phyloP scores from a whole-genome alignment of 2,329 filamentous ascomycete species.

The Septoria linicola region DNA sequence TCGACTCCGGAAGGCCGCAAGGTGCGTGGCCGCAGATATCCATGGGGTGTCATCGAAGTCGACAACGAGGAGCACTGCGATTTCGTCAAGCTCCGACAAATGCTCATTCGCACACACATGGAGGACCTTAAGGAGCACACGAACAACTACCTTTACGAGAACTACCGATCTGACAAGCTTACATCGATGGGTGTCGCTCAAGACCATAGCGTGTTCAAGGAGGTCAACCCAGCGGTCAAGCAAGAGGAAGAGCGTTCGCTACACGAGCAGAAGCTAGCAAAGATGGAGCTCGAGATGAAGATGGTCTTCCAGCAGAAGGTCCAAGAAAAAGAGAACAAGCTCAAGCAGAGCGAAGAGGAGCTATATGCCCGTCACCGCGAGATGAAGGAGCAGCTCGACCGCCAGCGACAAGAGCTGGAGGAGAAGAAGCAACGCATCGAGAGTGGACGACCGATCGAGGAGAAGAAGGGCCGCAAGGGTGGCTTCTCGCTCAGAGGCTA shows the following conservation, averaged over 20 bases:
- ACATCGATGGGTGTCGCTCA: slow-evolving; percentile 97
- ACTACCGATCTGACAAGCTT: slow-evolving; percentile 99
- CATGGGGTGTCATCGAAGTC: slow-evolving; percentile 98
- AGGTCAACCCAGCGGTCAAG: slow-evolving; percentile 99
- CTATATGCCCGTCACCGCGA: slow-evolving; percentile 95
- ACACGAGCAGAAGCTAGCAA: slow-evolving; percentile 99
- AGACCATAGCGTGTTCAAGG: slow-evolving; percentile 99
- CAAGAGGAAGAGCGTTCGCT: slow-evolving; percentile 97
- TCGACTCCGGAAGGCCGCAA: slow-evolving; percentile 87
- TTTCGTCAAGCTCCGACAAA: slow-evolving; percentile 99
- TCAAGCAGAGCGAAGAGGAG: slow-evolving; percentile 99
- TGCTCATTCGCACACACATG: slow-evolving; percentile 99
- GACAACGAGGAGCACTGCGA: slow-evolving; percentile 99
- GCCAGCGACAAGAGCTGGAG: slow-evolving; percentile 90
- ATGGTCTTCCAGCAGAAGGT: slow-evolving; percentile 99
- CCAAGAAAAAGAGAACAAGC: slow-evolving; percentile 97
- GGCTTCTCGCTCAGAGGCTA: slow-evolving; percentile 85
- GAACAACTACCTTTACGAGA: slow-evolving; percentile 98
- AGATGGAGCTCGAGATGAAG: slow-evolving; percentile 99
- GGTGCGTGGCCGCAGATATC: slow-evolving; percentile 92
- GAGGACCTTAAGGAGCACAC: slow-evolving; percentile 99
- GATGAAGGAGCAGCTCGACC: slow-evolving; percentile 99
- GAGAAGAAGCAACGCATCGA: slow-evolving; percentile 98
- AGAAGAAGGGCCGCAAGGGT: slow-evolving; percentile 93
- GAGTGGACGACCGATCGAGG: slow-evolving; percentile 91